Percentiles rank a stretch among this genome's conserved stretches.
Conservation (phyloP, 176 grass and related monocot species). For the Tillandsia leiboldiana region DNA sequence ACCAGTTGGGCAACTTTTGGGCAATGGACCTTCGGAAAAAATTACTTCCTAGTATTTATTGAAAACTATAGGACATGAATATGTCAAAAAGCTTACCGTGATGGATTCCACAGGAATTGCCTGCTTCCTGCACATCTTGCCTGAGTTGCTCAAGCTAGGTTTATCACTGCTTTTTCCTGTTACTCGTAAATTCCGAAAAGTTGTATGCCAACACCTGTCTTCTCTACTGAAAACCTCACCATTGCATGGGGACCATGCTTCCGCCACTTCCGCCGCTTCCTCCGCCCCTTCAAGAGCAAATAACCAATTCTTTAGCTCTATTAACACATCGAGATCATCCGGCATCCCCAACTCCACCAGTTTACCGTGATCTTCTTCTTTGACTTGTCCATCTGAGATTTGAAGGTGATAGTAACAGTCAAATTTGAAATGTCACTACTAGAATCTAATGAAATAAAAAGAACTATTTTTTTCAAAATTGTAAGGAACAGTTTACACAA, state of each 20-base stretch:
- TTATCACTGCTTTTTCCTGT: conserved; percentile 63
- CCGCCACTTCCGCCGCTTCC: conserved; percentile 43
- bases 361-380: conserved; percentile 38
- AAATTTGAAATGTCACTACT: too few relatives aligned
- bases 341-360: conserved; percentile 80
- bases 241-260: conserved; percentile 32
- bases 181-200: conserved; percentile 73
- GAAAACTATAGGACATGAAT: conserved; percentile 4
- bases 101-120: conserved; percentile 73
- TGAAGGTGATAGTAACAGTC: neutral
- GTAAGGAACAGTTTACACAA: too few relatives aligned
- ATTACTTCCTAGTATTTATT: too few relatives aligned
- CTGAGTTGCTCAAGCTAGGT: conserved; percentile 28
- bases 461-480: too few relatives aligned
- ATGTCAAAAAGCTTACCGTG: conserved; percentile 37
- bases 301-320: conserved; percentile 87
- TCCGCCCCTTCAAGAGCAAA: conserved; percentile 93
- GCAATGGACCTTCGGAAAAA: too few relatives aligned
- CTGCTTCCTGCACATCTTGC: conserved; percentile 24
- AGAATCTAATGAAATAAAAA: too few relatives aligned
- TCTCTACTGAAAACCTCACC: conserved; percentile 59
- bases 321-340: conserved; percentile 83
- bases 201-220: conserved; percentile 99
- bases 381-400: conserved; percentile 35
- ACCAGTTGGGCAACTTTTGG: too few relatives aligned